Percentiles rank a stretch among this genome's conserved stretches.
Conservation (phyloP, 345 rosid genomes). For the Eucalyptus sp. region DNA sequence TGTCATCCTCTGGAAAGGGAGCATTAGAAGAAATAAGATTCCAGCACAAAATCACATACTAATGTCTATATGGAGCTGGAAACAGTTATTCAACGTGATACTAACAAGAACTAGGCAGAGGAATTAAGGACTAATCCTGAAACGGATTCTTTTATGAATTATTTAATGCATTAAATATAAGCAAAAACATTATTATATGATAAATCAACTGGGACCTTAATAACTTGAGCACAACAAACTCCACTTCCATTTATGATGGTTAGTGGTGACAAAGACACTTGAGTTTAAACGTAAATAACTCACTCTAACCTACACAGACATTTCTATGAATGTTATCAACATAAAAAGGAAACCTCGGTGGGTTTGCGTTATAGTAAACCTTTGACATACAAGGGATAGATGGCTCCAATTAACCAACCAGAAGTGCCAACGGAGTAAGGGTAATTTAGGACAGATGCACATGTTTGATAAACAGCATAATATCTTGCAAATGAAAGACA, state of each 20-base stretch:
- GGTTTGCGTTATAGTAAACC: not conserved
- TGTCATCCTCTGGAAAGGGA: constrained; percentile 79
- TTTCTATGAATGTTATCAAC: not conserved
- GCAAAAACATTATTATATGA: not conserved
- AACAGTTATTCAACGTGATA: not conserved
- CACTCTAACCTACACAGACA: not conserved
- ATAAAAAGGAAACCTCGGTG: not conserved
- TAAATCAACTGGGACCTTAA: not conserved
- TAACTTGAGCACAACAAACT: not conserved
- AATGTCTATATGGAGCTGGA: not conserved
- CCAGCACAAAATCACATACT: not conserved
- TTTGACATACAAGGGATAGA: not conserved
- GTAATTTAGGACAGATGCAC: no score
- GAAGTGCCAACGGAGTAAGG: not conserved
- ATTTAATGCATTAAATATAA: no score
- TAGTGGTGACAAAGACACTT: not conserved
- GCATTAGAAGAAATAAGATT: not conserved
- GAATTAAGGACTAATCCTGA: not conserved
- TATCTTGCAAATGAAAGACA: no score
- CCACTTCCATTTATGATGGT: not conserved
- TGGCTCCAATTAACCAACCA: not conserved
- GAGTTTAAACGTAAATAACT: not conserved
- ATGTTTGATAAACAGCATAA: no score
- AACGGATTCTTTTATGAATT: not conserved
- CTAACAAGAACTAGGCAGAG: not conserved